Base-by-base conservation (phyloP, 2,329 filamentous ascomycete genomes). In the Sclerotinia borealis region DNA sequence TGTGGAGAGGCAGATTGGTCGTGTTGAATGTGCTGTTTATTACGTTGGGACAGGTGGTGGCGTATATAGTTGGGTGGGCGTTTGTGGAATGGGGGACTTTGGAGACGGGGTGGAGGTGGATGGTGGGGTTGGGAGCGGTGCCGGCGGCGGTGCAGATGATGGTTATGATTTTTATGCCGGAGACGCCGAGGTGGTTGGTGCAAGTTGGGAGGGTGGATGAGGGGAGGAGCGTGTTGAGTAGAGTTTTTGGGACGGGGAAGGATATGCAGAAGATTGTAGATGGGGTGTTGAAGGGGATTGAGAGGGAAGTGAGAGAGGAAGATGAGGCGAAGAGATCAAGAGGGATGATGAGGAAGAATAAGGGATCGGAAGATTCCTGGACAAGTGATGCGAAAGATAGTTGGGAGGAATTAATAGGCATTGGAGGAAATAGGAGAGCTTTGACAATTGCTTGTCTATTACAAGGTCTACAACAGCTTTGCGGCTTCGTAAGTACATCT, bases 131-230 rank as follows among this genome's bases (percentile, higher is more conserved):
- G 0, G 93, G 93, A 0, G 90, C 90, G 10, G 66, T 89, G 31
- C 93, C 93, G 0, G 93, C 92, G 0, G 75, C 84, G 0, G 62
- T 92, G 4, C 93, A 97, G 74, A 83, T 85, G 6, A 73, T 80
- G 0, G 77, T 96, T 61, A 77, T 97, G 64, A 70, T 85, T 2
- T 79, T 85, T 59, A 88, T 96, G 83, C 92, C 92, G 0, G 93
- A 98, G 76, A 96, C 91, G 15, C 93, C 93, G 39, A 82, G 93
- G 29, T 97, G 91, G 89, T 81, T 97, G 27, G 87, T 96, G 25
- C 88, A 87, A 73, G 85, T 82, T 3, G 88, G 87, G 1, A 79
- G 81, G 54, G 80, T 81, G 3, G 78, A 78, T 4, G 82, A 84
- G 65, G 93, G 92, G 4, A 83, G 82, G 66, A 71, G 70, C 4